Evolutionary conservation across 345 rosid genomes (phyloP), one percentile per base, ranked within the genome.

Genomic region (Syzygium jambos): DNA sequence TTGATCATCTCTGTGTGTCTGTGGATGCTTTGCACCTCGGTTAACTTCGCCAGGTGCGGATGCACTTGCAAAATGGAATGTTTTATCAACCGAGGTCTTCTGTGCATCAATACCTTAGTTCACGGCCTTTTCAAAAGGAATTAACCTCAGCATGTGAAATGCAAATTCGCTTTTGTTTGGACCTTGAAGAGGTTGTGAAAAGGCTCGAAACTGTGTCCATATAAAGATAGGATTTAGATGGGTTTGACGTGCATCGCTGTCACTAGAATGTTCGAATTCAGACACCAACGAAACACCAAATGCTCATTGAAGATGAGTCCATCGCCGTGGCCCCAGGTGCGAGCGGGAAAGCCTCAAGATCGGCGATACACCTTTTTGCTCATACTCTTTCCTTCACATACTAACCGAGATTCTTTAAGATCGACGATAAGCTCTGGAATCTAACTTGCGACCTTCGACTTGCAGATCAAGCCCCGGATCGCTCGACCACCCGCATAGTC

Each of bases 381-480:
- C 12, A 19, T 3, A 38, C 1, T 0, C 1, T 0, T 0, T 73
- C 4, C 8, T 17, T 73, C 49, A 19, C 23, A 34, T 9, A 19
- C 1, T 38, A 38, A 73, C 0, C 4, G 11, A 21, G 9, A 34
- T 9, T 34, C 38, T 9, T 19, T 3, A 38, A 34, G 14, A 38
- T 19, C 14, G 3, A 73, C 1, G 22, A 30, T 68, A 9, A 19
- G 4, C 0, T 0, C 0, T 0, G 1, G 0, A 73, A 34, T 34
- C 0, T 73, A 19, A 19, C 14, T 19, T 1, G 4, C 5, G 8
- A 38, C 1, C 7, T 27, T 12, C 0, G 0, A 0, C 1, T 61
- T 19, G 25, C 12, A 73, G 38, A 73, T 38, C 2, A 38, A 73
- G 7, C 21, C 1, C 10, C 5, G 15, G 11, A 38, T 1, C 27